Conservation (phyloP, 257 asterid species). For the Nicotiana tomentosiformis region DNA sequence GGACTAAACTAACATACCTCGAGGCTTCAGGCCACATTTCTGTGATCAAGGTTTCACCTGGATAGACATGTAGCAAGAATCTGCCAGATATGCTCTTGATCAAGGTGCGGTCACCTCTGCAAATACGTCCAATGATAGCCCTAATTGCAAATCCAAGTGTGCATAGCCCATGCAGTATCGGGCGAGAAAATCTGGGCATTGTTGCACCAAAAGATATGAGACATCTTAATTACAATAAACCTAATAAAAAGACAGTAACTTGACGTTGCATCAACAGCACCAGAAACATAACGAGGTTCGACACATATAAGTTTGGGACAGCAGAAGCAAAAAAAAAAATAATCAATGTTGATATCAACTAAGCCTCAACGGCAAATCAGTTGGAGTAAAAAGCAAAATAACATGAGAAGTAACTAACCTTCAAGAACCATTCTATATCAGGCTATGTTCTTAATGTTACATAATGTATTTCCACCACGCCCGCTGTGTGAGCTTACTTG, state of each 20-base stretch:
- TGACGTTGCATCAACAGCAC: background rate
- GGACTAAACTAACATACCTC: constrained; percentile 34
- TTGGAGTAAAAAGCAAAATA: too few species aligned
- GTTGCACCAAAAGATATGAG: background rate
- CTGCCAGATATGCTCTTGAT: constrained; percentile 68
- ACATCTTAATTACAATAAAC: background rate
- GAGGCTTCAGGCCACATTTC: constrained; percentile 89
- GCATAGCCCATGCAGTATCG: constrained; percentile 90
- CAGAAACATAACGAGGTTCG: background rate
- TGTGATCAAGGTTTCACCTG: constrained; percentile 77
- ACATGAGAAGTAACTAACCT: too few species aligned
- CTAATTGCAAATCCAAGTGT: constrained; percentile 85
- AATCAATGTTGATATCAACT: too few species aligned
- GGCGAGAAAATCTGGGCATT: constrained; percentile 65
- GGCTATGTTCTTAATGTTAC: background rate
- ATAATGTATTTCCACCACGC: background rate
- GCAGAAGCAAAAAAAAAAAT: too few species aligned
- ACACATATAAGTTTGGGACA: too few species aligned
- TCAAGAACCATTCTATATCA: too few species aligned
- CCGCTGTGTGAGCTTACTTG: background rate
- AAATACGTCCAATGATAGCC: constrained; percentile 61
- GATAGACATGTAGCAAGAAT: constrained; percentile 78
- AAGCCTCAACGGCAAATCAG: too few species aligned
- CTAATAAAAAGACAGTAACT: background rate
- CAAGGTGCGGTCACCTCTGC: constrained; percentile 73